These are phyloP conservation scores for Penicillium brevicompactum DNA, from an alignment of 2,329 filamentous ascomycete genomes.

Conservation along the genomic window DNA sequence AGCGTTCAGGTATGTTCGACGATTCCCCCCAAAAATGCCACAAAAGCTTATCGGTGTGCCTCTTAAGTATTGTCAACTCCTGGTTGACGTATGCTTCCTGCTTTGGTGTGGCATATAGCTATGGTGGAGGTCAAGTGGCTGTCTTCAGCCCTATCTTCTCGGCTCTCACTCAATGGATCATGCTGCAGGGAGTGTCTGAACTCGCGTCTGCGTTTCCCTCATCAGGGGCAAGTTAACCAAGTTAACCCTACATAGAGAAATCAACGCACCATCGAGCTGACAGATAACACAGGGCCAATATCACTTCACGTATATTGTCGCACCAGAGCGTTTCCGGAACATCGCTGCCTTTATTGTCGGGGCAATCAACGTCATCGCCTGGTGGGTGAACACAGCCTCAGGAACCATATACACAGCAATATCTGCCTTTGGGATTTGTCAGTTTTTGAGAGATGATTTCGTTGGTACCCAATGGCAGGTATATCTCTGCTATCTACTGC, in stretches of 20 bases:
- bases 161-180: slow-evolving; percentile 25
- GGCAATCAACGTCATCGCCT: slow-evolving; percentile 27
- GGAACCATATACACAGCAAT: slow-evolving; percentile 17
- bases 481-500: slow-evolving; percentile 18
- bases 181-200: background rate
- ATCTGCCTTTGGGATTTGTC: slow-evolving; percentile 18
- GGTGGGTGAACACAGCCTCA: slow-evolving; percentile 25
- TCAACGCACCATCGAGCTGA: background rate
- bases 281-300: slow-evolving; percentile 28
- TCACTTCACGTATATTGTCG: slow-evolving; percentile 32
- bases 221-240: background rate
- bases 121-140: slow-evolving; percentile 26
- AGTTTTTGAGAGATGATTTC: slow-evolving; percentile 16
- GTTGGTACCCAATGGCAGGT: slow-evolving; percentile 17
- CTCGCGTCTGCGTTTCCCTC: background rate
- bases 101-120: slow-evolving; percentile 26
- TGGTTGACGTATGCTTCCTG: slow-evolving; percentile 26
- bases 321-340: slow-evolving; percentile 20
- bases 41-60: background rate
- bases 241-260: background rate
- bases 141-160: slow-evolving; percentile 26
- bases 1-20: slow-evolving; percentile 23
- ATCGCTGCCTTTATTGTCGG: slow-evolving; percentile 30
- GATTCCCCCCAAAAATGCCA: background rate
- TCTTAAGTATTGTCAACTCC: slow-evolving; percentile 24